Percentiles rank a stretch among this genome's conserved stretches.
These are phyloP conservation scores for Trichoderma brevicompactum DNA, from an alignment of 2,329 filamentous ascomycete species.

Conservation along the genomic window DNA sequence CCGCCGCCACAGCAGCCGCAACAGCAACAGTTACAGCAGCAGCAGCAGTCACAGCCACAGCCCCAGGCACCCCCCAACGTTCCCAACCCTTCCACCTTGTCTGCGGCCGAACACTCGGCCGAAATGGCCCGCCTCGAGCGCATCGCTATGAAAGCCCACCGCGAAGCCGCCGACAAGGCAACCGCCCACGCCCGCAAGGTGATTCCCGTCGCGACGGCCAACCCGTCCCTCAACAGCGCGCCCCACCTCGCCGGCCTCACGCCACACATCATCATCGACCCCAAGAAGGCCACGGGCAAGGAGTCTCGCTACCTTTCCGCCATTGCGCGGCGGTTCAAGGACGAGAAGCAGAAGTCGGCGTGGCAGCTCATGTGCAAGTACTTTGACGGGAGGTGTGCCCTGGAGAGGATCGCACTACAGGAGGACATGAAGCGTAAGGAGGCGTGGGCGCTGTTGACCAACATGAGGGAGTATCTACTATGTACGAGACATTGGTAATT, in stretches of 20 bases:
- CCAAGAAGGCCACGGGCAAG: constrained; percentile 75
- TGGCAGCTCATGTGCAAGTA: constrained; percentile 82
- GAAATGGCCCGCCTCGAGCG: constrained; percentile 65
- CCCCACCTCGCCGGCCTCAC: constrained; percentile 60
- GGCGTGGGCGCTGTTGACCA: constrained; percentile 67
- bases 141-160: constrained; percentile 59
- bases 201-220: constrained; percentile 53
- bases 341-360: constrained; percentile 63
- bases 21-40: constrained; percentile 29
- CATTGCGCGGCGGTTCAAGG: constrained; percentile 58
- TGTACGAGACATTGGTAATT: constrained; percentile 70
- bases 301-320: constrained; percentile 75
- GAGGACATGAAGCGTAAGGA: constrained; percentile 88
- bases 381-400: constrained; percentile 81
- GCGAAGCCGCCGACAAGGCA: constrained; percentile 60
- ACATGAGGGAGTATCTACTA: constrained; percentile 70
- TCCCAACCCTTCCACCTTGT: constrained; percentile 34
- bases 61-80: constrained; percentile 35
- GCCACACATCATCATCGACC: constrained; percentile 74
- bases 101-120: constrained; percentile 57
- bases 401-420: constrained; percentile 84
- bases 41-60: constrained; percentile 26
- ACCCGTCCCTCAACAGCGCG: constrained; percentile 62
- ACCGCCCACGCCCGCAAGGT: constrained; percentile 59
- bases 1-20: constrained; percentile 22